Evolutionary conservation across 2,329 filamentous ascomycete species (phyloP).

Genomic region (Magnaporthiopsis poae): DNA sequence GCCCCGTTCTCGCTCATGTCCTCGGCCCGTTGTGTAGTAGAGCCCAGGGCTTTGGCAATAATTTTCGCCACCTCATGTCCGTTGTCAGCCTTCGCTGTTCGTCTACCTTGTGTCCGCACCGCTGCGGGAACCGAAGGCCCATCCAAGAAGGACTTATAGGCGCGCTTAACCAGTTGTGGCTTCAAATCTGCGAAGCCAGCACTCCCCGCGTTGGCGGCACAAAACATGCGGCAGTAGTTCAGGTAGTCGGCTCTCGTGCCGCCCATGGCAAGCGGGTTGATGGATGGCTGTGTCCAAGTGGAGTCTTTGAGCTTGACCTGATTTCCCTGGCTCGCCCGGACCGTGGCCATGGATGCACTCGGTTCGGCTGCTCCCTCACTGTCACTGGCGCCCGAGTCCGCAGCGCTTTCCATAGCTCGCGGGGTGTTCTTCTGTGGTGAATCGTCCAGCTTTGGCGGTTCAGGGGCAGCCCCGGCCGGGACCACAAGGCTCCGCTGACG

Average conservation of each 20-base stretch:
- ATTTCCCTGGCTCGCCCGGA: neutral
- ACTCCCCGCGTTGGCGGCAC: neutral
- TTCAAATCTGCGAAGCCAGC: neutral
- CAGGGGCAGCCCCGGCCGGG: neutral
- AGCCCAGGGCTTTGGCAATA: neutral
- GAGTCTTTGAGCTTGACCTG: neutral
- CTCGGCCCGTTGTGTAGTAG: neutral
- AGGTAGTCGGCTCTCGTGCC: neutral
- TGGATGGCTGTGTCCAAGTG: neutral
- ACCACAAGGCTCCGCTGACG: neutral
- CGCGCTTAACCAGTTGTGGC: neutral
- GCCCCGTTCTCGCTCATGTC: neutral
- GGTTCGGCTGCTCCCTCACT: neutral
- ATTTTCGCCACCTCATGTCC: neutral
- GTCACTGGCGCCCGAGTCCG: neutral
- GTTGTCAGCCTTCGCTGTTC: neutral
- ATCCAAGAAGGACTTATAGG: neutral
- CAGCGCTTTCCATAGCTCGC: neutral
- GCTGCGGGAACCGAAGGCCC: neutral
- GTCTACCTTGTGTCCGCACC: neutral
- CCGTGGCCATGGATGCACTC: neutral
- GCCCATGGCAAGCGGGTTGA: neutral
- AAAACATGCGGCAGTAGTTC: neutral
- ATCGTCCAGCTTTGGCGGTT: neutral
- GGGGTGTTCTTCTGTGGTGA: neutral